Evolutionary conservation across 2,329 filamentous ascomycete species (phyloP).

Genomic region (Xylariaceae sp.): DNA sequence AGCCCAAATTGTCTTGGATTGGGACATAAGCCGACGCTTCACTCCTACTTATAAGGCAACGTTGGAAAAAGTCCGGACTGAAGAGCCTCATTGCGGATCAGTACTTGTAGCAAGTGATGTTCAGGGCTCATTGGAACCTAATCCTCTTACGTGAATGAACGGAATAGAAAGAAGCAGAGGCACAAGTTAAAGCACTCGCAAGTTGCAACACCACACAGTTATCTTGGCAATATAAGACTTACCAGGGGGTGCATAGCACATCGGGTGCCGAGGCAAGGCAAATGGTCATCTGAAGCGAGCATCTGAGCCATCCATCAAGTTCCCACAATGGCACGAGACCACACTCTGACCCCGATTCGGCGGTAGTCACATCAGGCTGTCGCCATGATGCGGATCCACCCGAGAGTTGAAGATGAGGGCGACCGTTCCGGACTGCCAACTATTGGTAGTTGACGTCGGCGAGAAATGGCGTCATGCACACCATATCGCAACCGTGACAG

Average conservation of each 20-base stretch:
- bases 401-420: slow-evolving; percentile 3
- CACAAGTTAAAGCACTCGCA: too few species aligned
- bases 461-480: background rate
- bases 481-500: background rate
- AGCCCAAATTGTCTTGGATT: too few species aligned
- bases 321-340: slow-evolving; percentile 5
- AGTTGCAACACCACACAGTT: background rate
- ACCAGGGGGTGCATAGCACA: background rate
- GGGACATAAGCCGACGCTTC: too few species aligned
- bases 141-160: too few species aligned
- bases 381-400: slow-evolving; percentile 12
- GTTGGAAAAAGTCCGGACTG: too few species aligned
- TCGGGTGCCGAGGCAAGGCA: background rate
- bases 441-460: background rate
- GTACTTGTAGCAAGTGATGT: too few species aligned
- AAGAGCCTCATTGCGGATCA: too few species aligned
- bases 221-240: background rate
- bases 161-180: too few species aligned
- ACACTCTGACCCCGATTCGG: slow-evolving; percentile 1
- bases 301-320: background rate
- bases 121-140: too few species aligned
- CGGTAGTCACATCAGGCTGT: slow-evolving; percentile 5
- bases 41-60: too few species aligned
- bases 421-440: background rate
- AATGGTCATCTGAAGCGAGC: background rate